A percentile compares a stretch with the other conserved stretches of the same genome.
phyloP scores from a whole-genome alignment of 257 asterid genomes.

The Ehretia macrophylla region DNA sequence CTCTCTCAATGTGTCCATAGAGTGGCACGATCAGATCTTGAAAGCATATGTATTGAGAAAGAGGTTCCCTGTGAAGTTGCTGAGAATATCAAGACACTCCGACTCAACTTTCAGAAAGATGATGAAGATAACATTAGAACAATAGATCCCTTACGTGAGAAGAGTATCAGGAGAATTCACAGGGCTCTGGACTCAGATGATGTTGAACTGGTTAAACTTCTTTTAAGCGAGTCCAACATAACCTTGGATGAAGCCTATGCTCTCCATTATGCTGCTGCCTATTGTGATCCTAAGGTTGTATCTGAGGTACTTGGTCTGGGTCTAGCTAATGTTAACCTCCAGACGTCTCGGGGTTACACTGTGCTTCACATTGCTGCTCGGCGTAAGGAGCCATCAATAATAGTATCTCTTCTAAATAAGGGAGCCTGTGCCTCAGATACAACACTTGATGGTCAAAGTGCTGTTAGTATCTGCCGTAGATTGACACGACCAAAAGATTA shows the following conservation, averaged over 20 bases:
- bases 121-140: conserved; percentile 19
- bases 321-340: conserved; percentile 52
- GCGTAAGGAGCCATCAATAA: conserved; percentile 64
- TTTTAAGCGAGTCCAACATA: conserved; percentile 54
- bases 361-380: conserved; percentile 67
- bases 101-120: conserved; percentile 26
- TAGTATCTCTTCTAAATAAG: conserved; percentile 58
- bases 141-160: conserved; percentile 37
- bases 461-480: conserved; percentile 54
- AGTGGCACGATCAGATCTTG: conserved; percentile 57
- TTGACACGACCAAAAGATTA: conserved; percentile 64
- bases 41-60: conserved; percentile 39
- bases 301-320: conserved; percentile 58
- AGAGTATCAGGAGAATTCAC: conserved; percentile 49
- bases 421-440: conserved; percentile 54
- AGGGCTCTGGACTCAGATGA: conserved; percentile 74
- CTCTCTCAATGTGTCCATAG: conserved; percentile 42
- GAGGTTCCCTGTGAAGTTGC: conserved; percentile 44
- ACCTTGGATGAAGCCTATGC: conserved; percentile 64
- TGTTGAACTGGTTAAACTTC: conserved; percentile 59
- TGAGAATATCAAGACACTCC: conserved; percentile 32
- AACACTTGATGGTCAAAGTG: conserved; percentile 44
- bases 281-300: conserved; percentile 68
- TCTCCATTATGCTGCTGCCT: conserved; percentile 67
- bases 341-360: conserved; percentile 43